A percentile compares a stretch with the other conserved stretches of the same genome.
Evolutionary conservation across 1,284 basidiomycete species (phyloP).

Genomic region (Ganoderma leucocontextum): DNA sequence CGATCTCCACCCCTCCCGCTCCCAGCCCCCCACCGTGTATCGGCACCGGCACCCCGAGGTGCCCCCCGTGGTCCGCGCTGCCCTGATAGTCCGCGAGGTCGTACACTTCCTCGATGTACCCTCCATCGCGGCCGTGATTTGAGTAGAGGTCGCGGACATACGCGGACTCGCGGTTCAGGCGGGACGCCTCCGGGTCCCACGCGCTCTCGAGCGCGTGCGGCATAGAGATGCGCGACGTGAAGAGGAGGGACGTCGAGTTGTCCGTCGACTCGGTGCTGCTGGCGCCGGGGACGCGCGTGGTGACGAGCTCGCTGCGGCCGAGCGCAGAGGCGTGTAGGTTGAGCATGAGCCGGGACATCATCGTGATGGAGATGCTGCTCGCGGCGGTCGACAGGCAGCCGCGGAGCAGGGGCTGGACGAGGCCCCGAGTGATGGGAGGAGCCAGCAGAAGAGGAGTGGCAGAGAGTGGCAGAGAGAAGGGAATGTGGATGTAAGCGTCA

Average conservation of each 20-base stretch:
- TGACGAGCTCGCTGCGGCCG: conserved; percentile 17
- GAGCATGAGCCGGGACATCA: conserved; percentile 50
- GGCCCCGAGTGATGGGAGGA: background rate
- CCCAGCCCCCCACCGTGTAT: background rate
- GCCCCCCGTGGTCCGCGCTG: background rate
- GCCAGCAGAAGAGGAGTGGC: too few relatives aligned
- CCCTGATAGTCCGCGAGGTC: conserved; percentile 21
- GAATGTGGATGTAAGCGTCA: background rate
- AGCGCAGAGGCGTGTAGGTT: conserved; percentile 41
- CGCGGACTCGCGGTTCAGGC: conserved; percentile 22
- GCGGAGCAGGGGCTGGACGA: conserved; percentile 39
- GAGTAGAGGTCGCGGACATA: conserved; percentile 21
- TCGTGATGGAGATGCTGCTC: conserved; percentile 45
- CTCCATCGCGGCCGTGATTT: background rate
- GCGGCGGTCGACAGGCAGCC: conserved; percentile 42
- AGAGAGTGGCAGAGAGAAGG: too few relatives aligned
- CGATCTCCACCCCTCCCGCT: background rate
- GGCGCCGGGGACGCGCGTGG: conserved; percentile 19
- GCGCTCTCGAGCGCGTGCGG: conserved; percentile 13
- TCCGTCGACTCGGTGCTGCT: conserved; percentile 30
- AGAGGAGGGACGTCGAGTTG: conserved; percentile 37
- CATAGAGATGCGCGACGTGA: conserved; percentile 40
- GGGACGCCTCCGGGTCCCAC: conserved; percentile 15
- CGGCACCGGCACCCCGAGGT: conserved; percentile 3
- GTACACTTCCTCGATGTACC: conserved; percentile 30